A percentile compares a stretch with the other conserved stretches of the same genome.
Evolutionary conservation across 768 basidiomycete species (phyloP).

Genomic region (Panaeolus papilionaceus): DNA sequence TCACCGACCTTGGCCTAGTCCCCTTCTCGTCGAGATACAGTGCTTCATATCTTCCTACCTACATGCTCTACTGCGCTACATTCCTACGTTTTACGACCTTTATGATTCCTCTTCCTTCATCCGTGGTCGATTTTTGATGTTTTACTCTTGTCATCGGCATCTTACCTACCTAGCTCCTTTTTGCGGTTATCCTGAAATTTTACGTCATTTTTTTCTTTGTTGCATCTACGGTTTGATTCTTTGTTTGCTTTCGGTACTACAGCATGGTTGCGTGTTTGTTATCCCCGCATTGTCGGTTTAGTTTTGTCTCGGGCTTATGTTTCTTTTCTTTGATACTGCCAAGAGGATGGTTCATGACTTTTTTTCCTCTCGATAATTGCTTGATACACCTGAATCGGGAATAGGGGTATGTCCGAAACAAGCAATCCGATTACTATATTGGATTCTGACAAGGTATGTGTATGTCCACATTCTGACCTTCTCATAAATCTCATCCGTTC

Average conservation of each 20-base stretch:
- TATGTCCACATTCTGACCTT: neutral
- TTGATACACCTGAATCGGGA: neutral
- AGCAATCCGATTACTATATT: constrained; percentile 1
- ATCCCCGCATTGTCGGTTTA: neutral
- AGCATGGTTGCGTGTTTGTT: neutral
- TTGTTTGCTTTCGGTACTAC: neutral
- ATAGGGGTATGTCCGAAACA: neutral
- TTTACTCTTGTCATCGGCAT: neutral
- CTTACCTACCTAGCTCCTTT: constrained; percentile 11
- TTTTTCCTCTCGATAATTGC: neutral
- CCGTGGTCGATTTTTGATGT: neutral
- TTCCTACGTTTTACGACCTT: constrained; percentile 28
- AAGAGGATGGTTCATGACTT: too few species aligned
- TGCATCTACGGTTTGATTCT: neutral
- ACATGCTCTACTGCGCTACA: constrained; percentile 11
- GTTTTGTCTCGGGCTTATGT: neutral
- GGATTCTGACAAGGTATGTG: neutral
- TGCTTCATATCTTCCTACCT: constrained; percentile 17
- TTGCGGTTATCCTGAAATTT: constrained; percentile 10
- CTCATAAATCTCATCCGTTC: neutral
- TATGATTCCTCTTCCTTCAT: constrained; percentile 21
- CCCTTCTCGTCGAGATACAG: neutral
- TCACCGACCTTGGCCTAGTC: neutral
- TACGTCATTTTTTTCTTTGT: neutral
- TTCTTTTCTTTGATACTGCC: neutral